Evolutionary conservation across 1,139 yeast genomes (phyloP).

Genomic region (Candida gigantensis): DNA sequence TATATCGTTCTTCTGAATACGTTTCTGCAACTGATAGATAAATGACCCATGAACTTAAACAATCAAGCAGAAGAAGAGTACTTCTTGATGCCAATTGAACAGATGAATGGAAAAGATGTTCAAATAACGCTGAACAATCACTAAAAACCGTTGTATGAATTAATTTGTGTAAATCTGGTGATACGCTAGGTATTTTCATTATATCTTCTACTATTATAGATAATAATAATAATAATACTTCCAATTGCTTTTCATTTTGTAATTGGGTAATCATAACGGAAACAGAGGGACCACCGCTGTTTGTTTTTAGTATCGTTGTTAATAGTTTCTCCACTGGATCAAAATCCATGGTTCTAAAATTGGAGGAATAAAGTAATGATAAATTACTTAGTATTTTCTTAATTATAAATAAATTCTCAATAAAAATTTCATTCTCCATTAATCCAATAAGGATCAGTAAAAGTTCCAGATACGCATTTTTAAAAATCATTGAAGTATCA

Average conservation of each 20-base stretch:
- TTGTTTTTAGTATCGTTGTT: constrained; percentile 1
- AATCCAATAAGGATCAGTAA: constrained; percentile 5
- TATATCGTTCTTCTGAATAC: constrained; percentile 36
- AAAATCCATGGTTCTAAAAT: constrained; percentile 21
- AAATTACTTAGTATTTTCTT: constrained; percentile 51
- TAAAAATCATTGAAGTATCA: constrained; percentile 7
- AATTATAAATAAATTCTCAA: constrained; percentile 26
- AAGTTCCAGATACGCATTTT: constrained; percentile 12
- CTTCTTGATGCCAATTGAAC: constrained; percentile 4
- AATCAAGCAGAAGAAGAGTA: constrained; percentile 26
- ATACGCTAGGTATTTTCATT: constrained; percentile 30
- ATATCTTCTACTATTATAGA: constrained; percentile 61
- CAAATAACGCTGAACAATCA: constrained; percentile 9
- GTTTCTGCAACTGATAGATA: constrained; percentile 37
- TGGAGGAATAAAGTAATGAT: constrained; percentile 48
- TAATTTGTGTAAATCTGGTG: constrained; percentile 13
- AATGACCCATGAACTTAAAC: constrained; percentile 36
- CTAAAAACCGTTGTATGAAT: constrained; percentile 14
- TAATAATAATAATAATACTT: constrained; percentile 31
- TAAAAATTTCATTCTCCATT: constrained; percentile 9
- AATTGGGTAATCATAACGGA: background rate
- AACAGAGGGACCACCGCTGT: background rate
- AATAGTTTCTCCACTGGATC: constrained; percentile 12
- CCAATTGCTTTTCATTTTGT: constrained; percentile 9
- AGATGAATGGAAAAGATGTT: constrained; percentile 7